Base-by-base conservation (phyloP, 257 asterid species). In the Ocimum tenuiflorum region DNA sequence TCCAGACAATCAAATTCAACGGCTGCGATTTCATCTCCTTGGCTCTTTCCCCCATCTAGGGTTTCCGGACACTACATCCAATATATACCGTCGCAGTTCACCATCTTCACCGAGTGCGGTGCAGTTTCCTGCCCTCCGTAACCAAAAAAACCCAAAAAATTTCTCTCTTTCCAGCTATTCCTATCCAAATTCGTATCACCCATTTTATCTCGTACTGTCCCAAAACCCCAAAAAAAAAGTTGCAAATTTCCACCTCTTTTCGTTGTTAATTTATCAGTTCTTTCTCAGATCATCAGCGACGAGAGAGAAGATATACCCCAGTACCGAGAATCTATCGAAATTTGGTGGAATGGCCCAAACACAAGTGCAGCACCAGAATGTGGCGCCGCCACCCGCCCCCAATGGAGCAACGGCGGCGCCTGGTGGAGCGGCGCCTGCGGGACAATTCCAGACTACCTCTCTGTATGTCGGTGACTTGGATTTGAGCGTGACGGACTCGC, bases 381-480 rank as follows among this genome's bases (percentile, higher is more conserved):
- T 74, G 53, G 76, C 85, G 48, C 70, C 74, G 36, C 27, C 76
- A 14, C 80, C 78, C 31, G 31, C 31, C 6, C 80, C 79, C 8
- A 83, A 69, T 39, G 95, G 75, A 20, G 86, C 60, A 68, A 74
- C 83, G 68, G 79, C 76, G 65, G 78, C 77, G 18, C 68, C 86
- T 1, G 63, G 55, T 15, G 85, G 79, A 6, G 80, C 75, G 19
- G 53, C n/a, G n/a, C n/a, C 77, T 13, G 71, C 68, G 0, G 76
- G 59, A 17, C 88, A 81, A 72, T 69, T 81, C 12, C 52, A 60
- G 63, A 20, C 94, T 52, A 88, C 82, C 18, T 88, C 97, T 49
- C 80, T 91, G 64, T 91, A 91, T 31, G 91, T 91, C 0, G 91
- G 97, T 29, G 96, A 88, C 75, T 74, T 91, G 87, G 88, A 88